These are phyloP conservation scores for Oryza meyeriana DNA, from an alignment of 176 grass and related monocot species.

Conservation along the genomic window DNA sequence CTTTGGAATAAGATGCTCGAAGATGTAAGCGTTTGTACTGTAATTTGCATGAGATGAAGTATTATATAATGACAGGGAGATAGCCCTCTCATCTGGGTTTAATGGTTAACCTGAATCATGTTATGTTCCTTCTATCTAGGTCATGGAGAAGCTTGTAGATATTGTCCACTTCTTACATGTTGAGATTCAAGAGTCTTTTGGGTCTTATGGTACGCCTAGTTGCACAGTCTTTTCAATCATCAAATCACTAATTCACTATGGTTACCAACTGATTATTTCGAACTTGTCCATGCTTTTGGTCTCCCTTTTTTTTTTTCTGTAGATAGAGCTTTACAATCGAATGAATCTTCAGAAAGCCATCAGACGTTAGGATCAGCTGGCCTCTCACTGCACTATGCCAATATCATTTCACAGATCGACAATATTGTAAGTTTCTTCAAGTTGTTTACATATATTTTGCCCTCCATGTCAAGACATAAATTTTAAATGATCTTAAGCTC, in stretches of 20 bases:
- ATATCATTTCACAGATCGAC: conserved; percentile 93
- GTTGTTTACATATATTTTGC: conserved; percentile 7
- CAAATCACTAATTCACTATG: not conserved
- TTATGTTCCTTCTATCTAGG: conserved; percentile 37
- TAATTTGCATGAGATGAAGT: not conserved
- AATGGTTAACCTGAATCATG: conserved; percentile 5
- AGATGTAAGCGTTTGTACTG: conserved; percentile 43
- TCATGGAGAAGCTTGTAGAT: conserved; percentile 91
- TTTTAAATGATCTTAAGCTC: not conserved
- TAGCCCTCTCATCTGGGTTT: not conserved
- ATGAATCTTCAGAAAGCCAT: conserved; percentile 31
- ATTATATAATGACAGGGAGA: not conserved
- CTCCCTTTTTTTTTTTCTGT: conserved; percentile 14
- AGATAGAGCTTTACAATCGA: conserved; percentile 25
- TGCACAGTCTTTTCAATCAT: not conserved
- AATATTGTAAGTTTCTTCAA: conserved; percentile 74
- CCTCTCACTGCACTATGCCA: conserved; percentile 92
- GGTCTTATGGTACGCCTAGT: conserved; percentile 56
- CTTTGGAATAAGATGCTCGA: conserved; percentile 66
- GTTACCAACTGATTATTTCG: not conserved
- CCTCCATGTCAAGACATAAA: not conserved
- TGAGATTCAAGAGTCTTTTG: conserved; percentile 83
- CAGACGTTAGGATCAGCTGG: conserved; percentile 76
- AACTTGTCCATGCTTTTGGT: not conserved
- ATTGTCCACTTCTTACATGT: conserved; percentile 90